These are phyloP conservation scores for Arctium minus DNA, from an alignment of 129 eudicot genomes.

Conservation along the genomic window DNA sequence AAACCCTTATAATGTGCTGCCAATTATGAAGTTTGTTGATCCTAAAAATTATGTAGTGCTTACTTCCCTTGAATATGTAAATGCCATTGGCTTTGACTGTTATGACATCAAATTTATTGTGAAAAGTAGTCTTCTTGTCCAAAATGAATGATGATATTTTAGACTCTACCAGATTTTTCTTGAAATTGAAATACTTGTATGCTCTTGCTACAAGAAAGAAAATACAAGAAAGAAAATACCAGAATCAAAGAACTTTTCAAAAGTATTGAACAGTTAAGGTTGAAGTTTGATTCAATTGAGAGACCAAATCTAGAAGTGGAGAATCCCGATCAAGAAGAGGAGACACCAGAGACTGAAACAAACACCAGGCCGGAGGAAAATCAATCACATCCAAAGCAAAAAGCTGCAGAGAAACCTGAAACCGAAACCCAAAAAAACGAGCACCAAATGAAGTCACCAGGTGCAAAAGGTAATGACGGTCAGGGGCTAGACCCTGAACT, in stretches of 20 bases:
- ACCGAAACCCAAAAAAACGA: conserved; percentile 21
- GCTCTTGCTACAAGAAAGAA: conserved; percentile 54
- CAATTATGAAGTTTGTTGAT: neutral
- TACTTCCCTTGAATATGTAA: neutral
- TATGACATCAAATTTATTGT: neutral
- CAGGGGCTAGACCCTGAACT: conserved; percentile 57
- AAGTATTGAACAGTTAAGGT: conserved; percentile 69
- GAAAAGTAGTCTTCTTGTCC: neutral
- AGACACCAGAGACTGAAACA: conserved; percentile 29
- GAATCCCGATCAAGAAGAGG: conserved; percentile 45
- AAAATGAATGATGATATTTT: neutral
- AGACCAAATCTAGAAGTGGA: conserved; percentile 83
- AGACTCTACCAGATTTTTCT: neutral
- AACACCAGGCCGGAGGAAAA: conserved; percentile 40
- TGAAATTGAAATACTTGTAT: neutral
- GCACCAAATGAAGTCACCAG: conserved; percentile 26
- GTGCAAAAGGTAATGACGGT: conserved; percentile 41
- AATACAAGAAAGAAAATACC: too few species aligned
- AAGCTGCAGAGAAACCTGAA: conserved; percentile 21
- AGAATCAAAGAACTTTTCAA: conserved; percentile 74
- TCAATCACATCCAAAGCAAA: conserved; percentile 22
- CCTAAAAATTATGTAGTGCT: neutral
- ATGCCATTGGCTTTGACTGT: neutral
- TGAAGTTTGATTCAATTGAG: conserved; percentile 79
- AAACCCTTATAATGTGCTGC: neutral